Conservation (phyloP, 139 green algal genomes). For the Coccomyxa sp. region DNA sequence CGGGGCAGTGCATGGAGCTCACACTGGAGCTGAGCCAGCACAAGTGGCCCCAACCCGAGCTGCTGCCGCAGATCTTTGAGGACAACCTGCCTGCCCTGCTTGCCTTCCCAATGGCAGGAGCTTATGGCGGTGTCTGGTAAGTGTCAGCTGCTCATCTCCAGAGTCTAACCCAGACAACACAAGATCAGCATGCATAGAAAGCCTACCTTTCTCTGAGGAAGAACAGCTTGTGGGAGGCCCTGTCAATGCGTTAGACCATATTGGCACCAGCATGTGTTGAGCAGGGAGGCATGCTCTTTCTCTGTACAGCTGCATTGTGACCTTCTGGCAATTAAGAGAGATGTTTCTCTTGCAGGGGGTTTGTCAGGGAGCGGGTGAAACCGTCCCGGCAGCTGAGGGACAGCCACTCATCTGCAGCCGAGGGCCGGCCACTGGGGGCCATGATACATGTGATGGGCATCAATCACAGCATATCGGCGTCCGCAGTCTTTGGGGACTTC, state of each 20-base stretch:
- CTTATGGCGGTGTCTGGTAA: constrained; percentile 39
- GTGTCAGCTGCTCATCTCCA: not conserved
- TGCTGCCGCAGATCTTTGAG: constrained; percentile 51
- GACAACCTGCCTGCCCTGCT: constrained; percentile 68
- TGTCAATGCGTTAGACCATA: not conserved
- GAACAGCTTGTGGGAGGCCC: not conserved
- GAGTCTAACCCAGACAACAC: too few species aligned
- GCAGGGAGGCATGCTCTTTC: not conserved
- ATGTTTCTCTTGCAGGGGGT: constrained; percentile 9
- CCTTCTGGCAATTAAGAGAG: too few species aligned
- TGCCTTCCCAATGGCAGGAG: constrained; percentile 39
- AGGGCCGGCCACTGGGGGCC: constrained; percentile 20
- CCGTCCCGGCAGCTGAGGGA: too few species aligned
- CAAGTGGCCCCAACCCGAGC: constrained; percentile 64
- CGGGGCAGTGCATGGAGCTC: constrained; percentile 66
- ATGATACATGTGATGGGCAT: constrained; percentile 48
- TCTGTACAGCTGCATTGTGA: not conserved
- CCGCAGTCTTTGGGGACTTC: constrained; percentile 39
- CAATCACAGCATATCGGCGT: constrained; percentile 14
- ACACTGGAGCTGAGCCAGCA: constrained; percentile 82
- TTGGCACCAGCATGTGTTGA: not conserved
- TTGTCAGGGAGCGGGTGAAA: constrained; percentile 2
- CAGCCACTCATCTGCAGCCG: not conserved
- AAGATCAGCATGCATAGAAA: not conserved
- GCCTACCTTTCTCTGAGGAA: not conserved